Base-by-base conservation (phyloP, 805 yeast genomes). In the Torulaspora delbrueckii region DNA sequence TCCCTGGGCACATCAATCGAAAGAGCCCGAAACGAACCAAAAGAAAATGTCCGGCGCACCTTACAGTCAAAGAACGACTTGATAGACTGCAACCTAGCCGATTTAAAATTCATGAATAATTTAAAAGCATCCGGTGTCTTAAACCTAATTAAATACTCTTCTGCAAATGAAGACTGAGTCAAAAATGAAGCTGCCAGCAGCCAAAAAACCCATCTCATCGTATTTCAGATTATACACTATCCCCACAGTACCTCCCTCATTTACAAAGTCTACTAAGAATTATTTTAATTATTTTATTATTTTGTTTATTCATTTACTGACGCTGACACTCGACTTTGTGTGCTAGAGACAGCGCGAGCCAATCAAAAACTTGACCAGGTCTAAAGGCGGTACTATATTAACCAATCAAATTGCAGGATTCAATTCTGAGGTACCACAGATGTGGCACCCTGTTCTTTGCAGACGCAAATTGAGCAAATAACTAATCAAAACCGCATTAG, bases 11-110 rank as follows among this genome's bases (percentile, higher is more conserved):
- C 78, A 44, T 73, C 74, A 1, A 89, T 88, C 0, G 82, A 73
- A 50, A 88, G 77, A 0, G 85, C 95, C 52, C 76, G 78, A 58
- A 86, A 84, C 18, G 72, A 73, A 1, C 95, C 95, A 57, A 87
- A 79, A 0, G 84, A 73, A 53, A 79, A 79, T 9, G 76, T 69
- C 45, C 74, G 72, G 9, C 72, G 68, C 23, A 86, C 61, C 33
- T 56, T 74, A 63, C 31, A 73, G 68, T 50, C 77, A 61, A 42
- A 75, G 65, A 56, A 78, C 75, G 75, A 67, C 27, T 67, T 57
- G 7, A 63, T 43, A n/a, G 50, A 48, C 16, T 54, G 50, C 3
- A 62, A 52, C 5, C 49, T 46, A 37, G 52, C 66, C 8, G 70
- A 59, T 39, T 76, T 79, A 53, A 73, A 74, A 1, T 67, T 60